Base-by-base conservation (phyloP, 2,329 filamentous ascomycete species). In the Exophiala bonariae region DNA sequence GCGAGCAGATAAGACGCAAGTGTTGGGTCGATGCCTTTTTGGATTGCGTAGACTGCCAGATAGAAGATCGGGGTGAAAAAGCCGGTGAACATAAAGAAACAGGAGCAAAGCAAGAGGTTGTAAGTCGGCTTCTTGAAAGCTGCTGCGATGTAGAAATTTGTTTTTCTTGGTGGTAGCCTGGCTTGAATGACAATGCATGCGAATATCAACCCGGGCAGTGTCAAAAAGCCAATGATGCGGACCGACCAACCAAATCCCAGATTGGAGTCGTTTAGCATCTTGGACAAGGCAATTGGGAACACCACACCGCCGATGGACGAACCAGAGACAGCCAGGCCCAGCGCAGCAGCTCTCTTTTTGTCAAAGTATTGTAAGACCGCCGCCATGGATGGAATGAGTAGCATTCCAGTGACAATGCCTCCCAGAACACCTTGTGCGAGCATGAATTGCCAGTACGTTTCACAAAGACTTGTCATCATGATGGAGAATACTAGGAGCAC, bases 261-360 rank as follows among this genome's bases (percentile, higher is more conserved):
- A 34, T 69, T 20, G 0, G 69, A 68, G 18, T 60, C 59, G 44
- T 74, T 73, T 14, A 81, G 63, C 59, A 82, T 65, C 47, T 72
- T 72, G 34, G 70, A 75, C 34, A 77, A 62, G 45, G 56, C 55
- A 22, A 75, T 66, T 11, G 79, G 78, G 30, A 80, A 73, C 26
- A 81, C 62, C 28, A 82, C 64, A 6, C 77, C 79, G 3, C 79
- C 79, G 3, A 79, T 58, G 1, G 72, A 75, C 0, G 73, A 76
- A 0, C 76, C 78, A 0, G 71, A 61, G 0, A 75, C 61, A 1
- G 65, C 67, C 2, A 79, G 19, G 2, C 77, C 78, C 26, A 78
- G 55, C 0, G 77, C 76, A 0, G 68, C 63, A 0, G 65, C 74
- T n/a, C 74, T 64, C 31, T 71, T 73, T 47, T 69, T 71, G 28